Evolutionary conservation across 805 yeast genomes (phyloP), one percentile per base, ranked within the genome.

Genomic region (Saturnispora zaruensis): DNA sequence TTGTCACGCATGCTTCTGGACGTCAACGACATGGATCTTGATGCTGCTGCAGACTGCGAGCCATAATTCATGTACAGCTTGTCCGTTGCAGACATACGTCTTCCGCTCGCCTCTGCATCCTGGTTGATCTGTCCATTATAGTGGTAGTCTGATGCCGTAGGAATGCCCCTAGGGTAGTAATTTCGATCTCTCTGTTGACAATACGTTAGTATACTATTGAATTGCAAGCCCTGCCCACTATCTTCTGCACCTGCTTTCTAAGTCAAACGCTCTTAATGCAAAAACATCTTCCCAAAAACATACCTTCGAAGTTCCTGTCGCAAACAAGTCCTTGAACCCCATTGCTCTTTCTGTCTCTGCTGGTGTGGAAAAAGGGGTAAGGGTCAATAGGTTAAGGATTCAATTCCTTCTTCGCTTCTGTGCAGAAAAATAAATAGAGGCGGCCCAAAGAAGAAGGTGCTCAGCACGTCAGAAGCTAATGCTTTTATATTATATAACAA

Each of bases 21-120:
- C 41, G 64, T 64, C 28, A 66, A 54, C 13, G 69, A 66, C 66
- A 65, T 64, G 7, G 68, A 52, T 14, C 70, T 50, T 5, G 56
- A 6, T 4, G 32, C 34, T 26, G 49, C 20, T 40, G 50, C 26
- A 36, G 46, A 13, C 25, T 38, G 33, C 8, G 32, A 25, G 7
- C 45, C 46, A 23, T 41, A 36, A n/a, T 38, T 38, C 42, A 38
- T 38, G 26, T 48, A 48, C n/a, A 48, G 30, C 7, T 36, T 33
- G 20, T 48, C 50, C 13, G 50, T 48, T 5, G 50, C 50, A 33
- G 50, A 48, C 43, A 42, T 9, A 5, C 44, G 49, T 23, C 41
- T 46, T n/a, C 46, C 45, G 28, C 26, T 48, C 8, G 20, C 13
- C 4, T 11, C 23, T 18, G 16, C 13, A 9, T 18, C 16, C 3